Evolutionary conservation across 2,329 filamentous ascomycete species (phyloP), one percentile per base, ranked within the genome.

Genomic region (Xylaria sp.): DNA sequence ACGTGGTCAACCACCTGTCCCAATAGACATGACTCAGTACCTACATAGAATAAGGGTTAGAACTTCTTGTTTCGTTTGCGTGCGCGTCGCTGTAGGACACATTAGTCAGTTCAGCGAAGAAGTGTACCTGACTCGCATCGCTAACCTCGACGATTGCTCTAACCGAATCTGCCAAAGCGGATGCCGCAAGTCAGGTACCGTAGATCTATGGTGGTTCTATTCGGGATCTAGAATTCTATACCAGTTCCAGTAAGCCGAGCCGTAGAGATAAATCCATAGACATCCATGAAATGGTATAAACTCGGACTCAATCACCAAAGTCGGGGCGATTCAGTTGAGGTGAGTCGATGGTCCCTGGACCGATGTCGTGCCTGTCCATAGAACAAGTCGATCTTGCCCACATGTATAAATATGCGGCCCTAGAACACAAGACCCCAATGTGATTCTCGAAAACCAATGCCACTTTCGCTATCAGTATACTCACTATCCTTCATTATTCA

Each of bases 1-100:
- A 57, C n/a, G 36, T 61, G 39, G 43, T 32, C 46, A 43, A 55
- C 25, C 20, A 5, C 32, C 32, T 10, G 46, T 41, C 45, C 61
- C 65, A 53, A 28, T 55, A 34, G 56, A 65, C 61, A 67, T 65
- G 68, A 70, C 52, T 70, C 68, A 58, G 64, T 62, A 62, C 58
- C 58, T 70, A 52, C 58, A 56, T 69, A 5, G 10, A 48, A 46
- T 9, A 23, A 36, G 30, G 28, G 20, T 9, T 23, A 28, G 13
- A 53, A 45, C 28, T 32, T 50, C 10, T 15, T 18, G 9, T 25
- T 43, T 1, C n/a, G 36, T 23, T n/a, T 41, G 58, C 23, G 56
- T 43, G 46, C 58, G 53, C 45, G 43, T 62, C 45, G 12, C 32
- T 45, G 4, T 39, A 34, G 41, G n/a, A 3, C 41, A 12, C 67